Evolutionary conservation across 169 alveolate genomes (phyloP).

Genomic region (Babesia ovata): DNA sequence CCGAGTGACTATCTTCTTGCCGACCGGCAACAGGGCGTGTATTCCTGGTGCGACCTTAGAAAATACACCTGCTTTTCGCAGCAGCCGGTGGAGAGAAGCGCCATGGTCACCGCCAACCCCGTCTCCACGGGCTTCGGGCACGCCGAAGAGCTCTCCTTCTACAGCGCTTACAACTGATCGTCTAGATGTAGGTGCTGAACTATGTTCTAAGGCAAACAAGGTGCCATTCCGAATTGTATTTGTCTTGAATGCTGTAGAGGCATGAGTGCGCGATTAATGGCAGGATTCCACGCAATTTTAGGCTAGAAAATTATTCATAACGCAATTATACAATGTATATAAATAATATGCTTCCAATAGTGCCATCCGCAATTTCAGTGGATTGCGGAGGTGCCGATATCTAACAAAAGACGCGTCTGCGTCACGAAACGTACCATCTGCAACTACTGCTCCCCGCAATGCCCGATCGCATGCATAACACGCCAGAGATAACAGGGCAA

Average conservation of each 20-base stretch:
- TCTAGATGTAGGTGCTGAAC: background rate
- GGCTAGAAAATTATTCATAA: no score
- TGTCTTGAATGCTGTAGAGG: background rate
- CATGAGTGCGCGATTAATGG: background rate
- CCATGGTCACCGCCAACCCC: background rate
- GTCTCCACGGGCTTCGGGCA: constrained; percentile 46
- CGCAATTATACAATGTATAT: no score
- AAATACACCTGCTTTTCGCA: constrained; percentile 27
- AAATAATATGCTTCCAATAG: no score
- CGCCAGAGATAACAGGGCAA: background rate
- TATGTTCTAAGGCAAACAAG: background rate
- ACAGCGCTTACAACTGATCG: background rate
- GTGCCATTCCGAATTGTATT: background rate
- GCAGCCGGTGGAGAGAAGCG: background rate
- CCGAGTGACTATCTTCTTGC: constrained; percentile 35
- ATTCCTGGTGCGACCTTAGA: constrained; percentile 54
- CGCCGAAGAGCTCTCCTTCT: constrained; percentile 11
- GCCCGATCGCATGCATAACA: background rate
- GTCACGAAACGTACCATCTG: constrained; percentile 5
- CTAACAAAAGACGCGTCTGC: background rate
- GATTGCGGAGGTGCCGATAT: background rate
- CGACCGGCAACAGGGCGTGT: constrained; percentile 51
- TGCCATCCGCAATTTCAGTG: no score
- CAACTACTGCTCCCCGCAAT: background rate
- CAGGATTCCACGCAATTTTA: constrained; percentile 9